phyloP scores from a whole-genome alignment of 805 yeast genomes.

The Cyberlindnera meyerae region DNA sequence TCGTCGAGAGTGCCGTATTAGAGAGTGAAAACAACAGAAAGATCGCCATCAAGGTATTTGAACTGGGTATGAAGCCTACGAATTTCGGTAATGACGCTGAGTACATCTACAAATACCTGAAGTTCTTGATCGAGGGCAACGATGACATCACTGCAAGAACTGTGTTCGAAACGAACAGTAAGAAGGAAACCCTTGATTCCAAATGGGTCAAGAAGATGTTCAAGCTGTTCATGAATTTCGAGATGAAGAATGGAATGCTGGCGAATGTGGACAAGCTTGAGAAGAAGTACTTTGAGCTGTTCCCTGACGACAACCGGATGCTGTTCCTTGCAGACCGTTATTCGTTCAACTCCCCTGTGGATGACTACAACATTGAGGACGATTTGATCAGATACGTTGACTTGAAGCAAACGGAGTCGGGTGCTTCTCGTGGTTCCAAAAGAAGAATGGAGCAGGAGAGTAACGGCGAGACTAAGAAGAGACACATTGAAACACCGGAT shows the following conservation, averaged over 20 bases:
- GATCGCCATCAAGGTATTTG: slow-evolving; percentile 72
- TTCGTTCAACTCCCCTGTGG: slow-evolving; percentile 22
- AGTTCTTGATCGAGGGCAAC: slow-evolving; percentile 62
- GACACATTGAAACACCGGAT: no score
- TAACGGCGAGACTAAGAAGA: slow-evolving; percentile 3
- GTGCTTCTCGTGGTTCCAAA: slow-evolving; percentile 2
- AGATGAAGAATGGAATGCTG: slow-evolving; percentile 65
- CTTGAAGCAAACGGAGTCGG: slow-evolving; percentile 12
- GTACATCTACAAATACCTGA: slow-evolving; percentile 64
- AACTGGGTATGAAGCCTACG: slow-evolving; percentile 60
- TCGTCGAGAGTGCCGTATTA: slow-evolving; percentile 74
- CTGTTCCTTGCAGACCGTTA: slow-evolving; percentile 34
- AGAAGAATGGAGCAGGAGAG: slow-evolving; percentile 5
- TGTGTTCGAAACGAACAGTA: slow-evolving; percentile 70
- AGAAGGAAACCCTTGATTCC: slow-evolving; percentile 22
- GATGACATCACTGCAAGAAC: slow-evolving; percentile 73
- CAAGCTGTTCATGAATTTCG: slow-evolving; percentile 60
- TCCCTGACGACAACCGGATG: slow-evolving; percentile 50
- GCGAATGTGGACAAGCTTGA: slow-evolving; percentile 64
- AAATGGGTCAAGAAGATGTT: slow-evolving; percentile 43
- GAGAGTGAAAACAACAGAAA: slow-evolving; percentile 58
- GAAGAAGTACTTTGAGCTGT: slow-evolving; percentile 56
- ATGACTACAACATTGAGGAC: slow-evolving; percentile 16
- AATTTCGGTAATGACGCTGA: slow-evolving; percentile 48
- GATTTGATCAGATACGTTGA: slow-evolving; percentile 27